Percentiles rank a stretch among this genome's conserved stretches.
These are phyloP conservation scores for Nemania sp. DNA, from an alignment of 2,329 filamentous ascomycete species.

Conservation along the genomic window DNA sequence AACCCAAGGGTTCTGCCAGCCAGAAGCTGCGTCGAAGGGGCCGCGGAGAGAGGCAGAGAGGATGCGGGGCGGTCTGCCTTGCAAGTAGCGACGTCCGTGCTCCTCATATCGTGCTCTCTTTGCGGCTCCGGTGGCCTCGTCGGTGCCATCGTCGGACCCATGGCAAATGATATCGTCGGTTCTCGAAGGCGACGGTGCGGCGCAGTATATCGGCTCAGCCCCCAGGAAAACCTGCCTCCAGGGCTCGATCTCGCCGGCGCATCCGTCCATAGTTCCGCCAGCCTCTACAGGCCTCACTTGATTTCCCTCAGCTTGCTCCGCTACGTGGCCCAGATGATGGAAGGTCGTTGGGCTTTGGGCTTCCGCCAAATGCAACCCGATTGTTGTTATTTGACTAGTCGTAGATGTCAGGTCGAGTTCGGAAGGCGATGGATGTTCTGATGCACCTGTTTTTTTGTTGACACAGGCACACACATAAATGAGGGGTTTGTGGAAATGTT, in stretches of 20 bases:
- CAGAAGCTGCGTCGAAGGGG: constrained; percentile 58
- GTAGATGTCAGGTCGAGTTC: no score
- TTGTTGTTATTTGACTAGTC: not conserved
- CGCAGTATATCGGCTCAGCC: constrained; percentile 53
- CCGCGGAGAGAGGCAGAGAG: constrained; percentile 65
- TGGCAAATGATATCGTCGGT: constrained; percentile 56
- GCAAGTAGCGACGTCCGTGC: constrained; percentile 62
- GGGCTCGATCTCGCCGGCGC: constrained; percentile 17
- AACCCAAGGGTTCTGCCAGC: constrained; percentile 60
- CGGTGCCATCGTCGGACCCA: constrained; percentile 63
- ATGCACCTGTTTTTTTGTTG: no score
- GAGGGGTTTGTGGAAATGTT: no score
- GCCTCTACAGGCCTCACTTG: constrained; percentile 10
- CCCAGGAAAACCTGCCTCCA: constrained; percentile 36
- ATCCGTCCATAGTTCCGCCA: constrained; percentile 30
- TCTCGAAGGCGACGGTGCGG: constrained; percentile 40
- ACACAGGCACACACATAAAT: no score
- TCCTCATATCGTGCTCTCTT: constrained; percentile 62
- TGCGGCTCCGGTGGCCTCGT: constrained; percentile 51
- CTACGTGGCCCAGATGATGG: constrained; percentile 11
- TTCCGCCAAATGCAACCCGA: not conserved
- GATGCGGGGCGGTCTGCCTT: constrained; percentile 60
- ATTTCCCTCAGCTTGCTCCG: not conserved
- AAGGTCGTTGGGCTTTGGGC: no score
- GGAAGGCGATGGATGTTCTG: no score